Percentiles rank a stretch among this genome's conserved stretches.
These are phyloP conservation scores for Xylaria acuta DNA, from an alignment of 495 filamentous ascomycete genomes.

Conservation along the genomic window DNA sequence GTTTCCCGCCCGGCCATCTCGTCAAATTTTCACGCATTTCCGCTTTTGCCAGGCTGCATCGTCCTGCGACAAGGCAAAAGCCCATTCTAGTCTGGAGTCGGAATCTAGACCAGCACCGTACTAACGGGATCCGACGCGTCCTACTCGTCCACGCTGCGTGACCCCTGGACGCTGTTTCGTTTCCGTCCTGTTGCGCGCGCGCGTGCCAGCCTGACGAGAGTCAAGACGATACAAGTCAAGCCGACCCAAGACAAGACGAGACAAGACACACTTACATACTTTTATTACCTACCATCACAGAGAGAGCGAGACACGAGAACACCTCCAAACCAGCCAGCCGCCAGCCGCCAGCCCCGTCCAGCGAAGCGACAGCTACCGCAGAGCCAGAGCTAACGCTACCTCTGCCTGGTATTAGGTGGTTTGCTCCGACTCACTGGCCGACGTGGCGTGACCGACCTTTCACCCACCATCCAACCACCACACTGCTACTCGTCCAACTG, in stretches of 20 bases:
- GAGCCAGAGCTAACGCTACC: constrained; percentile 2
- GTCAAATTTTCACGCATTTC: constrained; percentile 25
- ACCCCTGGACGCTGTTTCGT: constrained; percentile 20
- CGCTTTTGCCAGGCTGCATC: constrained; percentile 24
- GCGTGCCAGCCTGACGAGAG: constrained; percentile 21
- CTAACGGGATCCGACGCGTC: constrained; percentile 21
- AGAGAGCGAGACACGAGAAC: constrained; percentile 7
- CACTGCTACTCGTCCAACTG: not conserved
- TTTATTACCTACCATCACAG: not conserved
- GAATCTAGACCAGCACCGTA: constrained; percentile 21
- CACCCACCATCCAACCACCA: not conserved
- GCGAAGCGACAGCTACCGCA: constrained; percentile 5
- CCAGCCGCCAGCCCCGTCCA: not conserved
- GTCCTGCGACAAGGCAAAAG: constrained; percentile 17
- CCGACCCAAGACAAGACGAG: not conserved
- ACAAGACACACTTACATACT: not conserved
- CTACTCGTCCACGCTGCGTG: not conserved
- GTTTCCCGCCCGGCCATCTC: constrained; percentile 10
- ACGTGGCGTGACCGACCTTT: constrained; percentile 14
- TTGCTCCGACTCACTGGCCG: constrained; percentile 5
- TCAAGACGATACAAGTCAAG: no score
- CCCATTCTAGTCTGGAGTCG: not conserved
- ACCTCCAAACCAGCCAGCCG: constrained; percentile 2
- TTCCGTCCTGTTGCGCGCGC: constrained; percentile 7
- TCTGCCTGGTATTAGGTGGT: not conserved